These are phyloP conservation scores for Aureobasidium sp. DNA, from an alignment of 2,329 filamentous ascomycete genomes.

Conservation along the genomic window DNA sequence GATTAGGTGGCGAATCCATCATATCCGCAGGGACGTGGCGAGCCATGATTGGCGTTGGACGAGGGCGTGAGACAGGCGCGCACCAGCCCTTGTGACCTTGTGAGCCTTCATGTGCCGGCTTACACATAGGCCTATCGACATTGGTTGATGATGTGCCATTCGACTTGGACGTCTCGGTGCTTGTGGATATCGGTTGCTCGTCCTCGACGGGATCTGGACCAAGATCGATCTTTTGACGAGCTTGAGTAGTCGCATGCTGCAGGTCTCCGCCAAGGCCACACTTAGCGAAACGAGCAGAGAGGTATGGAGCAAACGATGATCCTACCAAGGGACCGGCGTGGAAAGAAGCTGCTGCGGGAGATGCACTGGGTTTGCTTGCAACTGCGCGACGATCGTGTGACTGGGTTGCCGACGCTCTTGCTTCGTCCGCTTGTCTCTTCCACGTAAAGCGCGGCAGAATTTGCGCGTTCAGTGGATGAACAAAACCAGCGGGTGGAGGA, in stretches of 20 bases:
- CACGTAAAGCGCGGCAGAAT: conserved; percentile 14
- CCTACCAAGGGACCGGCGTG: conserved; percentile 8
- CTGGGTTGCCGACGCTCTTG: conserved; percentile 3
- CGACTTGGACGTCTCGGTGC: background rate
- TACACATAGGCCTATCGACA: background rate
- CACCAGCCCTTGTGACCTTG: conserved; percentile 23
- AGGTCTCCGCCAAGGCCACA: conserved; percentile 33
- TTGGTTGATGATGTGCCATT: background rate
- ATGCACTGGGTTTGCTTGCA: background rate
- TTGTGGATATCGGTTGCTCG: background rate
- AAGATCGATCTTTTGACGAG: conserved; percentile 27
- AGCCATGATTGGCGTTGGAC: conserved; percentile 24
- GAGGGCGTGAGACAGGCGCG: conserved; percentile 20
- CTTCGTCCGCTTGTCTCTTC: conserved; percentile 14
- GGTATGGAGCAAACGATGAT: conserved; percentile 27
- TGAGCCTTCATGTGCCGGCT: conserved; percentile 18
- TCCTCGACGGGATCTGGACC: conserved; percentile 18
- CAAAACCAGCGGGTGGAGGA: background rate
- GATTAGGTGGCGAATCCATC: conserved; percentile 23
- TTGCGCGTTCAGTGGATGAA: conserved; percentile 14
- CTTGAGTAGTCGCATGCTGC: conserved; percentile 21
- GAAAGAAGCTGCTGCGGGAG: background rate
- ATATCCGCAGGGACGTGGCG: conserved; percentile 16
- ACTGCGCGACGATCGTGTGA: background rate
- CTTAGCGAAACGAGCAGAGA: conserved; percentile 33